Evolutionary conservation across 140 eudicot genomes (phyloP).

Genomic region (Flaveria floridana): DNA sequence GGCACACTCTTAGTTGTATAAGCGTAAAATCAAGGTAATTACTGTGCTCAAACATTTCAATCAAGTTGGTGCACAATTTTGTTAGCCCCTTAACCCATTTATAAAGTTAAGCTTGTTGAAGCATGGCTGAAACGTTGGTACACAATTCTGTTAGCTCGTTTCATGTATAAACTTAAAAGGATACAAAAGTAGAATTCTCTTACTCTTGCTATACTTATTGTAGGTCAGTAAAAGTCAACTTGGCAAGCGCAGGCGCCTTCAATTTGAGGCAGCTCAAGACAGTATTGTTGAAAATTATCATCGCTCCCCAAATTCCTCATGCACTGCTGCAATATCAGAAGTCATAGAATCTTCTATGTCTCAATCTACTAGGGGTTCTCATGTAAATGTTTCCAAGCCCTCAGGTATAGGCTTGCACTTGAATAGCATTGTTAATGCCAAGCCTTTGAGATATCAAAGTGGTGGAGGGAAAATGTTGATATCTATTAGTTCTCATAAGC

Average conservation of each 20-base stretch:
- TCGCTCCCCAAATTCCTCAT: conserved; percentile 26
- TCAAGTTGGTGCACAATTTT: neutral
- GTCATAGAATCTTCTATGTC: conserved; percentile 40
- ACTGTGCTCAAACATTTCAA: neutral
- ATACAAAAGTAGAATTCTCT: conserved; percentile 1
- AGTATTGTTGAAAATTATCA: conserved; percentile 19
- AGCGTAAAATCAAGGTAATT: neutral
- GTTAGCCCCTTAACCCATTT: neutral
- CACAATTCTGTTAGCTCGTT: neutral
- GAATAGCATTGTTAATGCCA: conserved; percentile 57
- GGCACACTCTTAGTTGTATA: conserved; percentile 1
- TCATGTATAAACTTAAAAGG: neutral
- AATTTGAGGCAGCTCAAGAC: conserved; percentile 50
- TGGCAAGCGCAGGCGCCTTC: conserved; percentile 63
- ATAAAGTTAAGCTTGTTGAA: neutral
- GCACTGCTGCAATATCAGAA: conserved; percentile 25
- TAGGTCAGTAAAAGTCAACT: conserved; percentile 52
- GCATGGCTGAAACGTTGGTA: too few relatives aligned
- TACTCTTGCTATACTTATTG: conserved; percentile 18
- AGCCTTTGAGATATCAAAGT: conserved; percentile 36
- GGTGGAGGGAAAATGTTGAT: conserved; percentile 31
- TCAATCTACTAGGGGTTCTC: conserved; percentile 29
- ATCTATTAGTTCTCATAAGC: conserved; percentile 27
- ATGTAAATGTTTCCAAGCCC: conserved; percentile 50
- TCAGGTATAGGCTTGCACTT: conserved; percentile 85